Conservation (phyloP, 495 filamentous ascomycete species). For the Daldinia childiae region DNA sequence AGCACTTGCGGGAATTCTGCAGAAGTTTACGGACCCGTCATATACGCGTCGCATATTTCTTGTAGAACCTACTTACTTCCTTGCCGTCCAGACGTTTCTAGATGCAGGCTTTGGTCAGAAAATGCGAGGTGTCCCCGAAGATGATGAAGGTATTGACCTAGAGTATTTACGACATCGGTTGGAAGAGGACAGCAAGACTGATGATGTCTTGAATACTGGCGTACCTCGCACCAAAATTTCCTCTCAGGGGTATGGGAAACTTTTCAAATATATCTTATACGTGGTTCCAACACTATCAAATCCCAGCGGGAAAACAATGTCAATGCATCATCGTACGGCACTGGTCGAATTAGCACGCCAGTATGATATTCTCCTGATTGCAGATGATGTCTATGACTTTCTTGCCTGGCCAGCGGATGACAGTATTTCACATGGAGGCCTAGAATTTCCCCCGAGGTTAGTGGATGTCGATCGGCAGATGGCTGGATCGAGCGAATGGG, state of each 20-base stretch:
- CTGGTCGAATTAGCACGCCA: conserved; percentile 73
- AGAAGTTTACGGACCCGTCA: conserved; percentile 74
- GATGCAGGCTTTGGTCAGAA: conserved; percentile 70
- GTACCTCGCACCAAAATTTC: conserved; percentile 19
- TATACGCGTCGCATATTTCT: conserved; percentile 79
- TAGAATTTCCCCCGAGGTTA: conserved; percentile 68
- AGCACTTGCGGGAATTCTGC: conserved; percentile 71
- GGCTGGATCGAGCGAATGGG: conserved; percentile 66
- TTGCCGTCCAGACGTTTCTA: conserved; percentile 75
- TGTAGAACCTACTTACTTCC: conserved; percentile 76
- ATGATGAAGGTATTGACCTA: conserved; percentile 73
- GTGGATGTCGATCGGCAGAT: conserved; percentile 77
- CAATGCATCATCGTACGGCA: conserved; percentile 62
- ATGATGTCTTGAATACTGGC: neutral
- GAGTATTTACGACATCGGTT: conserved; percentile 58
- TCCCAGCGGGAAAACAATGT: conserved; percentile 75
- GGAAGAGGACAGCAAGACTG: conserved; percentile 47
- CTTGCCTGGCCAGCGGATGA: conserved; percentile 68
- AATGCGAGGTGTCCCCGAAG: conserved; percentile 70
- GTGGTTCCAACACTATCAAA: conserved; percentile 80
- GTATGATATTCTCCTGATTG: conserved; percentile 74
- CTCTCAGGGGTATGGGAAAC: conserved; percentile 57
- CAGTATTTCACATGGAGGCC: conserved; percentile 20
- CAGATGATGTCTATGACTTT: conserved; percentile 86
- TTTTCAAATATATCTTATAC: conserved; percentile 81